Evolutionary conservation across 768 basidiomycete genomes (phyloP), one percentile per base, ranked within the genome.

Genomic region (Astraeus odoratus): DNA sequence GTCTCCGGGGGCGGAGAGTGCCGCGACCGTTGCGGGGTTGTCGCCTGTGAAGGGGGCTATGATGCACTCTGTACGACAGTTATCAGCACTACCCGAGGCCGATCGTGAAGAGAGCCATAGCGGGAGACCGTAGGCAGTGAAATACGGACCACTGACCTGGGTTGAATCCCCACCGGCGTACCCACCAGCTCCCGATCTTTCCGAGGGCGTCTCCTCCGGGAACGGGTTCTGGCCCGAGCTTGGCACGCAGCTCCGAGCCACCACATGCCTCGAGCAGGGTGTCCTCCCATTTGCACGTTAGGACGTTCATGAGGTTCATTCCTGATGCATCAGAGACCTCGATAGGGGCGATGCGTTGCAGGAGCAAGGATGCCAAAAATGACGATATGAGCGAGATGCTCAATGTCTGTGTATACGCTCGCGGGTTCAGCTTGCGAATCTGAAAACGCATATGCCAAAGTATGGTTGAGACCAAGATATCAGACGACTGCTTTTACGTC

Each of bases 291-390:
- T 78, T 78, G 60, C 77, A 76, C 1, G 78, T 75, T 24, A 81
- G 64, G 42, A 91, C 77, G 50, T 87, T 70, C 83, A 87, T 91
- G 23, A 92, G 66, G 58, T 92, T 92, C 87, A 89, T 92, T 0
- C 91, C 91, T 57, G 86, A 89, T 2, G 87, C 88, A 62, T 93
- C 91, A 20, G 82, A 81, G n/a, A 83, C 78, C 54, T 94, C 91
- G 42, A 90, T 82, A 0, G 87, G 85, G 8, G 83, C 84, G 51
- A 91, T 75, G 39, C 66, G 64, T 3, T 87, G 86, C 39, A 90
- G 70, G 59, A 93, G 83, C n/a, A 95, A 61, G 0, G 89, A 90
- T 4, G 87, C 75, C 47, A 91, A 69, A 67, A 88, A 91, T 15
- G 85, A 88, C 10, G 86, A 88, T 7, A 92, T 82, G 25, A 94